Percentiles rank a stretch among this genome's conserved stretches.
Evolutionary conservation across 1,284 basidiomycete species (phyloP).

Genomic region (Cystobasidium sp.): DNA sequence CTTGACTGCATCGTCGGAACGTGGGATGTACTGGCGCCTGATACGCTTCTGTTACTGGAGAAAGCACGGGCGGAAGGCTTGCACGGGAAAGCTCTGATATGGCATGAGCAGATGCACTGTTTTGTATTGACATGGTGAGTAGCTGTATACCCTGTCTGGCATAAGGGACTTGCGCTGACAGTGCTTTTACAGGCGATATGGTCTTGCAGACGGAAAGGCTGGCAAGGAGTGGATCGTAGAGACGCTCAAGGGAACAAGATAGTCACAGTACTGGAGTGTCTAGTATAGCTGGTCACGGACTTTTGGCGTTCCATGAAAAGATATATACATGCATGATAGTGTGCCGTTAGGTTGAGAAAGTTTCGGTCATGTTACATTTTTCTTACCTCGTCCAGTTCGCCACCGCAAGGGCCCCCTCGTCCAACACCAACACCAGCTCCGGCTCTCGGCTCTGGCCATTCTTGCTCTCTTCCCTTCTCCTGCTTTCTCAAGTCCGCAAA

Average conservation of each 20-base stretch:
- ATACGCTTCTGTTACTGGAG: conserved; percentile 30
- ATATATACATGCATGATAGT: too few relatives aligned
- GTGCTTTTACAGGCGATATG: conserved; percentile 22
- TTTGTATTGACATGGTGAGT: conserved; percentile 26
- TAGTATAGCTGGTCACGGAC: too few relatives aligned
- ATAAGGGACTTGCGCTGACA: background rate
- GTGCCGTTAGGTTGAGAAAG: too few relatives aligned
- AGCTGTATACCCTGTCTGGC: background rate
- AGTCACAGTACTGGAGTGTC: background rate
- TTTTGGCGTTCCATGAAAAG: too few relatives aligned
- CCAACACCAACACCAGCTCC: too few relatives aligned
- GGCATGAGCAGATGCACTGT: conserved; percentile 37
- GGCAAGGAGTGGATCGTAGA: conserved; percentile 35
- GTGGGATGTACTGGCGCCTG: conserved; percentile 29
- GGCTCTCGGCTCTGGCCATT: too few relatives aligned
- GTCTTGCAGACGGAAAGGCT: conserved; percentile 14
- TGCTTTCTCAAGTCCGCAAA: too few relatives aligned
- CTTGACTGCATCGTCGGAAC: conserved; percentile 37
- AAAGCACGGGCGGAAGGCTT: conserved; percentile 13
- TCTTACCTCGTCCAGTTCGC: too few relatives aligned
- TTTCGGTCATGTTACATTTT: too few relatives aligned
- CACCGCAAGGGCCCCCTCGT: too few relatives aligned
- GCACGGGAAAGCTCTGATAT: conserved; percentile 18
- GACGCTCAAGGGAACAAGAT: conserved; percentile 12
- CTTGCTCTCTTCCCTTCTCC: too few relatives aligned